Evolutionary conservation across 1,284 basidiomycete genomes (phyloP), one percentile per base, ranked within the genome.

Genomic region (Austroboletus olivaceoglutinosus): DNA sequence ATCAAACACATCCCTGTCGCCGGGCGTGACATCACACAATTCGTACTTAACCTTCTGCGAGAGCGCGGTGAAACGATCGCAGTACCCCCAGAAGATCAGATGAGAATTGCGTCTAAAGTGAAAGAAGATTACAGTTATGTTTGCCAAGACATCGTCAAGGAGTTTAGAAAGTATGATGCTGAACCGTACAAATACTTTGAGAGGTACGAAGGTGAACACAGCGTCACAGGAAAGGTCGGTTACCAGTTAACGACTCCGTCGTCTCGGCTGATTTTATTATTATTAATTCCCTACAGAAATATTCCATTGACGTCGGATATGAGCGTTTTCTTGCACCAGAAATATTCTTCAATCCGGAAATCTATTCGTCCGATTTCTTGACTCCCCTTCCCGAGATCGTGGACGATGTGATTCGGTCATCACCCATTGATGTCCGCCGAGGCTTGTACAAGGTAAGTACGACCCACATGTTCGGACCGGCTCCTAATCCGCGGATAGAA

Each of bases 1-100:
- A 99, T 99, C 82, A 99, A 98, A 73, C 94, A 98, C 69, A 95
- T 99, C 65, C 97, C 97, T 49, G 95, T 99, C 63, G 97, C 97
- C 22, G 96, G 97, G 33, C 86, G 95, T 58, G 97, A 99, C 70
- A 98, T 99, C 70, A 87, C 93, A 23, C 91, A 93, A 69, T 99
- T 99, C 70, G 96, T 99, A 34, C 86, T 99, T 64, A 97, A 97
- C 68, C 78, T 99, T 43, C 81, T 99, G 73, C 84, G 97, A 57
- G 97, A 99, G 73, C 87, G 97, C 47, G 94, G 94, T 7, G 97
- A 99, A 74, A 91, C 88, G 73, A 80, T 78, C 2, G 76, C 80
- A 40, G 94, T 98, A 41, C 95, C 97, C 4, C 91, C 95, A n/a
- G 97, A 99, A 68, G 97, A 99, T 69, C 93, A 96, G 61, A 70